These are phyloP conservation scores for Salvia miltiorrhiza DNA, from an alignment of 257 asterid genomes.

Conservation along the genomic window DNA sequence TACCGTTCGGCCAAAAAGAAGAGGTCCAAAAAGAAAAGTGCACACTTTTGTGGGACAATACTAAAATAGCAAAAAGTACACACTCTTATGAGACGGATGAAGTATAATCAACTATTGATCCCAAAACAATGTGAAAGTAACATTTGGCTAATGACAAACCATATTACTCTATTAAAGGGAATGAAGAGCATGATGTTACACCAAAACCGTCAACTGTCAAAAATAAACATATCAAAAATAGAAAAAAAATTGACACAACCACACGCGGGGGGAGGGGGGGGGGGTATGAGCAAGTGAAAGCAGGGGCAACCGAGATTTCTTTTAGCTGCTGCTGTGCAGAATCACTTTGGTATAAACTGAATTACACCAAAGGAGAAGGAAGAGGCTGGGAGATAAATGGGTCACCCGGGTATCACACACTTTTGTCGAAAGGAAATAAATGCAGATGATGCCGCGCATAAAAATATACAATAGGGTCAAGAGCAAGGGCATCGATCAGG, in stretches of 20 bases:
- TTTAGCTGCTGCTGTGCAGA: slow-evolving; percentile 18
- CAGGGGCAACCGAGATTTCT: slow-evolving; percentile 24
- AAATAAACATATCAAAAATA: neutral
- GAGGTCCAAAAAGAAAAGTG: no score
- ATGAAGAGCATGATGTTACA: slow-evolving; percentile 21
- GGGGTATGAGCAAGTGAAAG: slow-evolving; percentile 27
- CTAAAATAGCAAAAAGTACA: no score
- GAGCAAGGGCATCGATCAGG: slow-evolving; percentile 37
- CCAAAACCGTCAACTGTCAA: slow-evolving; percentile 23
- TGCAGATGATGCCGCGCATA: slow-evolving; percentile 32
- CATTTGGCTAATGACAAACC: slow-evolving; percentile 18
- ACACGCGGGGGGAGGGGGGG: slow-evolving; percentile 20
- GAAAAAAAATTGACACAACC: slow-evolving; percentile 22
- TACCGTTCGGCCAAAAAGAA: no score
- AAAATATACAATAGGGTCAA: slow-evolving; percentile 58
- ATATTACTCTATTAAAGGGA: slow-evolving; percentile 6
- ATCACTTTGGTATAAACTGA: slow-evolving; percentile 29
- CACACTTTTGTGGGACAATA: no score
- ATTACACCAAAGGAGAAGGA: slow-evolving; percentile 29
- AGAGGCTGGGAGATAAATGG: neutral
- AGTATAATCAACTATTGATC: neutral
- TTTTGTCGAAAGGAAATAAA: slow-evolving; percentile 30
- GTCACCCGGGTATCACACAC: slow-evolving; percentile 27
- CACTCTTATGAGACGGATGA: no score
- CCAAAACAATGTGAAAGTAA: neutral